phyloP scores from a whole-genome alignment of 2,329 filamentous ascomycete species.

The Cladosporium sp. region DNA sequence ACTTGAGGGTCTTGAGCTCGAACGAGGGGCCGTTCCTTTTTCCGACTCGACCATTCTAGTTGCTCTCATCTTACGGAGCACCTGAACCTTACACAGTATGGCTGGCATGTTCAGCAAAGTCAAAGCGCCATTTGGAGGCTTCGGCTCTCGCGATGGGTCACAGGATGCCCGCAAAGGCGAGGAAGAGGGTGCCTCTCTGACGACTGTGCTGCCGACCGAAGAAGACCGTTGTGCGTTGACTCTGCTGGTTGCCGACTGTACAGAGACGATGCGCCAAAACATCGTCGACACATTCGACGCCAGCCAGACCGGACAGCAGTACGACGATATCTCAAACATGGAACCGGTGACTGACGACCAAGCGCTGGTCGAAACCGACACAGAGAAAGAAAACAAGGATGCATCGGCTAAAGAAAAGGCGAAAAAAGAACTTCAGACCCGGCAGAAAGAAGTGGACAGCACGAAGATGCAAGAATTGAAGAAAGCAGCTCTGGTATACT shows the following conservation, averaged over 20 bases:
- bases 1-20: not conserved
- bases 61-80: not conserved
- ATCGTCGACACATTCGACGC: slow-evolving; percentile 42
- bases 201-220: slow-evolving; percentile 41
- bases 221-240: slow-evolving; percentile 42
- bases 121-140: slow-evolving; percentile 19
- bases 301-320: slow-evolving; percentile 27
- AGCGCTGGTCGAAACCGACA: slow-evolving; percentile 9
- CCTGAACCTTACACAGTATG: slow-evolving; percentile 13
- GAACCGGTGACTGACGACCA: slow-evolving; percentile 12
- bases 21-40: not conserved
- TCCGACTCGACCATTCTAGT: not conserved
- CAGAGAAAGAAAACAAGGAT: slow-evolving; percentile 14
- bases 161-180: slow-evolving; percentile 14
- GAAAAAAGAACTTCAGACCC: slow-evolving; percentile 31
- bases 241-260: slow-evolving; percentile 43
- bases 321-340: slow-evolving; percentile 6
- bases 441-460: slow-evolving; percentile 48
- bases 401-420: slow-evolving; percentile 17
- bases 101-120: slow-evolving; percentile 23
- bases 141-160: slow-evolving; percentile 16
- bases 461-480: slow-evolving; percentile 61
- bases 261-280: slow-evolving; percentile 42
- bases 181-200: slow-evolving; percentile 37
- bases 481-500: slow-evolving; percentile 64